phyloP scores from a whole-genome alignment of 805 yeast species.

The Torulaspora delbrueckii region DNA sequence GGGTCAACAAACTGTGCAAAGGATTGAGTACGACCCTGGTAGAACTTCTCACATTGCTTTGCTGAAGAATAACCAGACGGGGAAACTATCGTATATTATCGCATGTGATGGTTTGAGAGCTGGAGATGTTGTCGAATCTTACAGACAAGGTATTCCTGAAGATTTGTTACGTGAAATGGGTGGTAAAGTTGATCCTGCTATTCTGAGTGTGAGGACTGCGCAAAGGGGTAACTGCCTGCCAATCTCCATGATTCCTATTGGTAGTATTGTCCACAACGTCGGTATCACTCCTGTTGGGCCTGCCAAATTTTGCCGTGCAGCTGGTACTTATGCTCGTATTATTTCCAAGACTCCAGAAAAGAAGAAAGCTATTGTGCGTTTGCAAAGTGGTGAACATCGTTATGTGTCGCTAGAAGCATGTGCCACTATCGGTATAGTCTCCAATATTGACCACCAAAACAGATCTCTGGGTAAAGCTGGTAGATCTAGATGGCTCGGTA shows the following conservation, averaged over 20 bases:
- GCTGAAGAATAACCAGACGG: slow-evolving; percentile 57
- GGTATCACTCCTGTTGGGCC: slow-evolving; percentile 73
- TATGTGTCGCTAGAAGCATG: slow-evolving; percentile 80
- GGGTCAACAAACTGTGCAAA: slow-evolving; percentile 73
- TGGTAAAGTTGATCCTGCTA: slow-evolving; percentile 87
- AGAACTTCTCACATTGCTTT: slow-evolving; percentile 92
- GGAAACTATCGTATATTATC: slow-evolving; percentile 67
- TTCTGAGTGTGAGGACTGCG: slow-evolving; percentile 78
- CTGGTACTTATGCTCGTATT: slow-evolving; percentile 90
- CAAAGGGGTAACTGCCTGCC: slow-evolving; percentile 96
- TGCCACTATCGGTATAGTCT: slow-evolving; percentile 90
- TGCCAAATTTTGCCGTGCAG: slow-evolving; percentile 87
- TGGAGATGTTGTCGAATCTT: slow-evolving; percentile 87
- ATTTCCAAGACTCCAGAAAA: slow-evolving; percentile 70
- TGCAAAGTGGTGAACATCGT: slow-evolving; percentile 92
- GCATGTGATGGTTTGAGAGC: slow-evolving; percentile 91
- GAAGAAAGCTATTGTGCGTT: slow-evolving; percentile 67
- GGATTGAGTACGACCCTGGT: slow-evolving; percentile 95
- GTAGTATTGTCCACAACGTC: slow-evolving; percentile 81
- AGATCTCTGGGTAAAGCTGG: slow-evolving; percentile 95
- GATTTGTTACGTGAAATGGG: slow-evolving; percentile 78
- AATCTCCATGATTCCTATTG: slow-evolving; percentile 87
- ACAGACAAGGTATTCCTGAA: slow-evolving; percentile 80
- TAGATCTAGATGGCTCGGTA: slow-evolving; percentile 84
- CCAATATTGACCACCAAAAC: slow-evolving; percentile 89